Evolutionary conservation across 306 rosid genomes (phyloP).

Genomic region (Cotoneaster glaucophyllus): DNA sequence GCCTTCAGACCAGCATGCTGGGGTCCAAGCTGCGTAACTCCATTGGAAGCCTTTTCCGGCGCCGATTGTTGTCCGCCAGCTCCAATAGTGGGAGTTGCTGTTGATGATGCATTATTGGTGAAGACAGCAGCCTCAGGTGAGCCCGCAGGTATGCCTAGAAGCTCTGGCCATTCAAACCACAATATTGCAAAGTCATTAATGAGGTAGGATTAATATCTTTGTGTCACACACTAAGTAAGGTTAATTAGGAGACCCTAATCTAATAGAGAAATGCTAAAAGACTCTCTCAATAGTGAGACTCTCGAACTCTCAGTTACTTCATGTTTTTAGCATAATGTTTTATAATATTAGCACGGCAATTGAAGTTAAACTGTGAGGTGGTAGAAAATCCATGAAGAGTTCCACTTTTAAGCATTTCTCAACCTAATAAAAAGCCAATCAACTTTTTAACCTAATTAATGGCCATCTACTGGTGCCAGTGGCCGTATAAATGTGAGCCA

Average conservation of each 20-base stretch:
- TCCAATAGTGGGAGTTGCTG: background rate
- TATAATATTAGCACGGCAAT: too few relatives aligned
- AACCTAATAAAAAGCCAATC: background rate
- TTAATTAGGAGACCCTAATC: background rate
- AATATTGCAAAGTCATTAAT: background rate
- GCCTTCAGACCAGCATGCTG: slow-evolving; percentile 2
- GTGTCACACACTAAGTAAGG: background rate
- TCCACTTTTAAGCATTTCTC: too few relatives aligned
- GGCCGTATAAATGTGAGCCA: background rate
- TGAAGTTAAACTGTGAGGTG: too few relatives aligned
- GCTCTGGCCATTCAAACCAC: slow-evolving; percentile 33
- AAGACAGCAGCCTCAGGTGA: slow-evolving; percentile 83
- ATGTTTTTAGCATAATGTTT: too few relatives aligned
- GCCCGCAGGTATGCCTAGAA: slow-evolving; percentile 53
- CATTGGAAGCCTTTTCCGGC: slow-evolving; percentile 3
- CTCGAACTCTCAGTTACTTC: too few relatives aligned
- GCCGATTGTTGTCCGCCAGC: background rate
- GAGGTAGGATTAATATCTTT: background rate
- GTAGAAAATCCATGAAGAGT: fast-evolving
- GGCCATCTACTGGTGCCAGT: background rate
- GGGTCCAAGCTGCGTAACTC: slow-evolving; percentile 19
- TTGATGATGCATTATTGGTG: slow-evolving; percentile 15
- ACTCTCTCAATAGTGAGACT: too few relatives aligned
- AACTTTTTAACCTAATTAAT: background rate
- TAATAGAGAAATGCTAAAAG: background rate